Evolutionary conservation across 495 filamentous ascomycete genomes (phyloP).

Genomic region (Hypoxylon crocopeplum): DNA sequence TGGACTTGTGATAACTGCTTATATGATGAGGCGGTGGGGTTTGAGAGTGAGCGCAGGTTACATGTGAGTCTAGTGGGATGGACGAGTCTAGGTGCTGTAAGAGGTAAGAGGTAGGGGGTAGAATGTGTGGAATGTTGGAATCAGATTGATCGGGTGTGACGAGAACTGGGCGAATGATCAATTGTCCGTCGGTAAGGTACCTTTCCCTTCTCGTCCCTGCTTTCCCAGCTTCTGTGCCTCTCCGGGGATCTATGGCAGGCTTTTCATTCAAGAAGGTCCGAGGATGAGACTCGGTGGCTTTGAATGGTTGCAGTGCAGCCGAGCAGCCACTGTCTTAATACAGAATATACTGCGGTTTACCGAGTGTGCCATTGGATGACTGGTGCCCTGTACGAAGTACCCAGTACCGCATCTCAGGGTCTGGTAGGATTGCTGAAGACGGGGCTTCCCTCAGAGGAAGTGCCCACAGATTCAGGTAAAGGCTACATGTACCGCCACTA

Average conservation of each 20-base stretch:
- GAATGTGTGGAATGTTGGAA: constrained; percentile 1
- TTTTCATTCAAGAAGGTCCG: constrained; percentile 22
- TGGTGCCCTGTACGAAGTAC: constrained; percentile 12
- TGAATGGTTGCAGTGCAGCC: constrained; percentile 25
- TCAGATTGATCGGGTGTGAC: constrained; percentile 7
- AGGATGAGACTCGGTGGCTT: constrained; percentile 27
- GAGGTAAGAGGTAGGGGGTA: neutral
- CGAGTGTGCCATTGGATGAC: neutral
- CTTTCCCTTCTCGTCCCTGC: neutral
- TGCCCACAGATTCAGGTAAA: no score
- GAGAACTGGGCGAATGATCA: constrained; percentile 22
- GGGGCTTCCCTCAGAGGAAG: no score
- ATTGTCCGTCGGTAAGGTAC: constrained; percentile 20
- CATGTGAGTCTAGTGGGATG: neutral
- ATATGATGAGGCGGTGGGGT: constrained; percentile 2
- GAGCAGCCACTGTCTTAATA: constrained; percentile 3
- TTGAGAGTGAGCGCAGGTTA: neutral
- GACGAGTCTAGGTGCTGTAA: no score
- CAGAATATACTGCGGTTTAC: neutral
- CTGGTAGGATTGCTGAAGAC: no score
- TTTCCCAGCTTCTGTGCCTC: neutral
- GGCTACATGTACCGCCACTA: no score
- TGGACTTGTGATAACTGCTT: constrained; percentile 3
- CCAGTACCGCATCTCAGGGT: neutral
- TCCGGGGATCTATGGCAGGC: constrained; percentile 2